Conservation (phyloP, 2,329 filamentous ascomycete genomes). For the Fusarium sambucinum region DNA sequence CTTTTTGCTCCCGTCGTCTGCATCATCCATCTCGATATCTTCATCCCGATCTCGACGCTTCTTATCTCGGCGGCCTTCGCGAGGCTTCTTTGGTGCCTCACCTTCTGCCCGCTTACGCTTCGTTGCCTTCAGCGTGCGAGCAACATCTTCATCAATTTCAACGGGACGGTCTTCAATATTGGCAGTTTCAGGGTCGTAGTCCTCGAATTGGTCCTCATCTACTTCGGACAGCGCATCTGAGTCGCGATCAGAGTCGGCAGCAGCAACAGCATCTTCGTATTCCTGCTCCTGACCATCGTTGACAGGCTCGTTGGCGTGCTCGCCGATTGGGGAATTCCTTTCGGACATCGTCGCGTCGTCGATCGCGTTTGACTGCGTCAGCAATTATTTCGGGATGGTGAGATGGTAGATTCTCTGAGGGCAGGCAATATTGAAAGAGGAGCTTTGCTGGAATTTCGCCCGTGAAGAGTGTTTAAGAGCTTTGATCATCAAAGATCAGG, state of each 20-base stretch:
- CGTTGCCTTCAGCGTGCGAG: conserved; percentile 72
- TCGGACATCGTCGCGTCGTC: conserved; percentile 59
- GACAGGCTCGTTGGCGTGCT: conserved; percentile 53
- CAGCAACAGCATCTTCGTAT: conserved; percentile 46
- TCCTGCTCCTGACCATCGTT: conserved; percentile 59
- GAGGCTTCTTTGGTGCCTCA: conserved; percentile 77
- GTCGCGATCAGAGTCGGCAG: conserved; percentile 65
- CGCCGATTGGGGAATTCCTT: conserved; percentile 57
- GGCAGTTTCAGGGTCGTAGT: conserved; percentile 74
- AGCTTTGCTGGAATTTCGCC: neutral
- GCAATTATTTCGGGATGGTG: neutral
- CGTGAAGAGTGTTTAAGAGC: conserved; percentile 5
- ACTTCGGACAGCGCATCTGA: conserved; percentile 74
- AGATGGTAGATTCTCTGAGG: neutral
- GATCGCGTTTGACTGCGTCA: conserved; percentile 16
- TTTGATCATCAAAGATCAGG: conserved; percentile 7
- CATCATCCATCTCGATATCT: conserved; percentile 62
- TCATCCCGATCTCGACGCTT: conserved; percentile 65
- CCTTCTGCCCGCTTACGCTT: conserved; percentile 75
- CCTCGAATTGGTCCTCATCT: conserved; percentile 76
- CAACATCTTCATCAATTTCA: conserved; percentile 76
- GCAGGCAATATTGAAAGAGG: neutral
- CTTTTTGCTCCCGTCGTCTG: conserved; percentile 58
- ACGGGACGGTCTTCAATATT: conserved; percentile 73
- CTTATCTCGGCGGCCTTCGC: conserved; percentile 78